These are phyloP conservation scores for Penicillium psychrosexuale DNA, from an alignment of 2,329 filamentous ascomycete genomes.

Conservation along the genomic window DNA sequence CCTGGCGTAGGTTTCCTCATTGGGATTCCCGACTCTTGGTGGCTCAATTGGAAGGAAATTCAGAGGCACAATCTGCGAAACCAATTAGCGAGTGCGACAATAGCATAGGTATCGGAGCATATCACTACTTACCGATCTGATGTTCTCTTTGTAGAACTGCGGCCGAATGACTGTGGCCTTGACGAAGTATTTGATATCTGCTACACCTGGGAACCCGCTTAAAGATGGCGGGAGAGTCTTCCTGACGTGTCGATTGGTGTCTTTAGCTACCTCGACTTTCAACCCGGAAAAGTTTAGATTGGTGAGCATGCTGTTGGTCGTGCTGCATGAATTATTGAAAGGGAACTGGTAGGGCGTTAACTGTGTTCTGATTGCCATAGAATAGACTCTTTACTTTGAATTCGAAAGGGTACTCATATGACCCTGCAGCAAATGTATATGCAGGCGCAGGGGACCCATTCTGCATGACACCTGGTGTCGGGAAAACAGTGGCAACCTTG, in stretches of 20 bases:
- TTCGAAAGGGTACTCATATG: slow-evolving; percentile 49
- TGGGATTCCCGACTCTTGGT: slow-evolving; percentile 63
- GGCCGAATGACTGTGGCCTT: slow-evolving; percentile 94
- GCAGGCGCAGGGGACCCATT: slow-evolving; percentile 32
- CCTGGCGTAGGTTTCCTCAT: slow-evolving; percentile 80
- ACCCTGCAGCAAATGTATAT: slow-evolving; percentile 47
- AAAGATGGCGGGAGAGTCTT: slow-evolving; percentile 85
- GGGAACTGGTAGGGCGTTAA: slow-evolving; percentile 39
- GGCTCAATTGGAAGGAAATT: slow-evolving; percentile 93
- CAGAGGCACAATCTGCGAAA: slow-evolving; percentile 54
- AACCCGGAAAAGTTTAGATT: slow-evolving; percentile 47
- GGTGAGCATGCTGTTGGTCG: slow-evolving; percentile 45
- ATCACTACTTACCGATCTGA: slow-evolving; percentile 52
- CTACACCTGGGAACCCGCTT: slow-evolving; percentile 79
- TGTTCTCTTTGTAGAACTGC: slow-evolving; percentile 85
- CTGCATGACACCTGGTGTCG: slow-evolving; percentile 42
- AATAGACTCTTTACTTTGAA: slow-evolving; percentile 43
- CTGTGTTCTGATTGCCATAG: not conserved
- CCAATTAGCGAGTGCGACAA: not conserved
- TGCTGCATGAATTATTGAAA: slow-evolving; percentile 50
- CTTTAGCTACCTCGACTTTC: slow-evolving; percentile 45
- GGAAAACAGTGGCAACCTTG: slow-evolving; percentile 48
- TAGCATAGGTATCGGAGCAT: not conserved
- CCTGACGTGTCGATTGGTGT: slow-evolving; percentile 65
- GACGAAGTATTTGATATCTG: slow-evolving; percentile 89